Evolutionary conservation across 306 rosid genomes (phyloP), one percentile per base, ranked within the genome.

Genomic region (Cucumis melo): DNA sequence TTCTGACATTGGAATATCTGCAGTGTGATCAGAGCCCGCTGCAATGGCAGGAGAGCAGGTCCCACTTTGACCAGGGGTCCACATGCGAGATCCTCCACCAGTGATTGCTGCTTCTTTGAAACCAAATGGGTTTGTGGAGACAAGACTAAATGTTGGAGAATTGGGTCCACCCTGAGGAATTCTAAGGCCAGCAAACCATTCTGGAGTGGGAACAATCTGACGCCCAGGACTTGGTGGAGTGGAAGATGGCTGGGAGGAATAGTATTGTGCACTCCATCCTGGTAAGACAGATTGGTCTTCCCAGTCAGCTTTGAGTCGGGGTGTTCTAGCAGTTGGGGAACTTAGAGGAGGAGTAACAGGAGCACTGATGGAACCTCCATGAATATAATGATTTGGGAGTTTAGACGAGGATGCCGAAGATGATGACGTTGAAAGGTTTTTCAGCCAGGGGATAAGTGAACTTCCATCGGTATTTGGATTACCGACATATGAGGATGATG

Each of bases 51-150:
- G 93, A 78, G 98, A 93, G 79, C 97, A 91, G 41, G 98, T 86
- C 80, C 96, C 97, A 78, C 98, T 93, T 81, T 87, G 96, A 39
- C 96, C 96, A 42, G 97, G 97, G 65, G 93, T 88, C 93, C 97
- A 91, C 97, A 88, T 87, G 70, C 85, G 83, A 72, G 96, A 91
- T 21, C 95, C 91, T 39, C 87, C 81, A 67, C 89, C 90, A 53
- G 82, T 81, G 71, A 78, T 76, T 77, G 82, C 86, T 73, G 91
- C 93, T 23, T 93, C 98, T 78, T 82, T 86, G 78, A 91, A 84
- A 64, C 93, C 97, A 83, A 93, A 88, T 36, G 97, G 98, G 79
- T 93, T 91, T 6, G 92, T 56, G 64, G 96, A 79, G 44, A 93
- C 93, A 57, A 91, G 86, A 80, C 91, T 91, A 78, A 91, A 91